Evolutionary conservation across 371 early-diverging fungal species (phyloP).

Genomic region (Ordospora pajunii): DNA sequence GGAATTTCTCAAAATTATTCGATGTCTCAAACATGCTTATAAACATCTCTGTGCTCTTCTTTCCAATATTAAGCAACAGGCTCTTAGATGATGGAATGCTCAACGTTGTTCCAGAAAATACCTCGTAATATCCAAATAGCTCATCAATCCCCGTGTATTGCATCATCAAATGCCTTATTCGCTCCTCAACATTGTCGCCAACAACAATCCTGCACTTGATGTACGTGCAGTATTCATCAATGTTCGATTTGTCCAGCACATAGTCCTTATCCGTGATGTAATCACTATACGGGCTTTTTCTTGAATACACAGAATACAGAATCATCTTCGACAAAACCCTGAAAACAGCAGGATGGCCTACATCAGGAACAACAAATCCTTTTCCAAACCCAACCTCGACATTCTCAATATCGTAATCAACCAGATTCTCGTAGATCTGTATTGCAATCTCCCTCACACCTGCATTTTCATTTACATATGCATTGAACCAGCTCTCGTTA

Average conservation of each 20-base stretch:
- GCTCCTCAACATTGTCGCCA: conserved; percentile 23
- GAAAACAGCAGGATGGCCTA: conserved; percentile 4
- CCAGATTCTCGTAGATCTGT: conserved; percentile 37
- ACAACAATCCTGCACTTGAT: conserved; percentile 41
- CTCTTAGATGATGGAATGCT: conserved; percentile 6
- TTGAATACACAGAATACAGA: conserved; percentile 3
- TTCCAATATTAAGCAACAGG: conserved; percentile 30
- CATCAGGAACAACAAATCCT: conserved; percentile 13
- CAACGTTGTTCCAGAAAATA: not conserved
- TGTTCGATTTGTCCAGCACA: not conserved
- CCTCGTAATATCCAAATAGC: conserved; percentile 42
- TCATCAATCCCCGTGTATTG: conserved; percentile 41
- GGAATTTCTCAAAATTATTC: conserved; percentile 42
- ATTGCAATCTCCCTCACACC: not conserved
- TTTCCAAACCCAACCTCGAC: conserved; percentile 22
- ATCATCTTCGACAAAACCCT: conserved; percentile 7
- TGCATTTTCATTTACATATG: conserved; percentile 9
- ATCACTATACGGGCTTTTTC: not conserved
- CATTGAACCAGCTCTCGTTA: conserved; percentile 50
- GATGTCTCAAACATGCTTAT: conserved; percentile 26
- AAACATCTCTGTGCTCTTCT: conserved; percentile 24
- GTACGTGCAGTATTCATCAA: conserved; percentile 27
- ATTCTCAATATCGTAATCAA: conserved; percentile 30
- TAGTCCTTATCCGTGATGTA: conserved; percentile 27
- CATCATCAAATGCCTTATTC: conserved; percentile 32